Evolutionary conservation across 805 yeast genomes (phyloP).

Genomic region (Tetrapisispora namnaoensis): DNA sequence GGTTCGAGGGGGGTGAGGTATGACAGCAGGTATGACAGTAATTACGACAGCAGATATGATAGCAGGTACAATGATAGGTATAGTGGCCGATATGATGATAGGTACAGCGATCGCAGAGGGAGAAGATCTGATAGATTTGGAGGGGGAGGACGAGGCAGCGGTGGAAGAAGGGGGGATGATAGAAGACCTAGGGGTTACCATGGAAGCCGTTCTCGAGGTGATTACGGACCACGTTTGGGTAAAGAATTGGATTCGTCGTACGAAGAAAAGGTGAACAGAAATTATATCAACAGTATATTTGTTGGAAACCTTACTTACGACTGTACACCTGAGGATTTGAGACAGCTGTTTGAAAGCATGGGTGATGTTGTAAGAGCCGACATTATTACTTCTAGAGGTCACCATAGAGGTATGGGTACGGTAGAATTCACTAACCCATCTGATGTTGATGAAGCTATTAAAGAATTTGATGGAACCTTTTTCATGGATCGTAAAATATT

Average conservation of each 20-base stretch:
- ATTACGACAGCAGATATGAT: slow-evolving; percentile 25
- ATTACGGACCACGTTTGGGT: slow-evolving; percentile 18
- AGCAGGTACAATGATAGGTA: not conserved
- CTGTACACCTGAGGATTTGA: slow-evolving; percentile 48
- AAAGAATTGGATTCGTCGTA: slow-evolving; percentile 21
- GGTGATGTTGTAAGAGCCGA: slow-evolving; percentile 75
- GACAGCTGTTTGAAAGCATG: slow-evolving; percentile 46
- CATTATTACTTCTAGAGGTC: slow-evolving; percentile 66
- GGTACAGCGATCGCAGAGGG: slow-evolving; percentile 21
- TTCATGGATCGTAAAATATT: slow-evolving; percentile 70
- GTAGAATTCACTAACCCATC: slow-evolving; percentile 65
- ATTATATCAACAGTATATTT: slow-evolving; percentile 59
- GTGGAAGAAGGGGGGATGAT: slow-evolving; percentile 25
- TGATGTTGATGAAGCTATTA: slow-evolving; percentile 64
- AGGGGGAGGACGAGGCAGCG: slow-evolving; percentile 15
- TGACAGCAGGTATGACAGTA: not conserved
- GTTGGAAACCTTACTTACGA: slow-evolving; percentile 67
- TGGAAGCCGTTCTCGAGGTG: slow-evolving; percentile 11
- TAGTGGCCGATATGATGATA: slow-evolving; percentile 35
- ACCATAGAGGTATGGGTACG: slow-evolving; percentile 84
- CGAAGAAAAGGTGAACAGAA: slow-evolving; percentile 35
- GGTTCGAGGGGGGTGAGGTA: not conserved
- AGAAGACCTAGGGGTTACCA: slow-evolving; percentile 21
- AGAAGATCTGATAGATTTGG: not conserved
- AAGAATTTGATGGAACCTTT: slow-evolving; percentile 52